These are phyloP conservation scores for Tetrastigma voinierianum DNA, from an alignment of 164 flowering plant genomes.

Conservation along the genomic window DNA sequence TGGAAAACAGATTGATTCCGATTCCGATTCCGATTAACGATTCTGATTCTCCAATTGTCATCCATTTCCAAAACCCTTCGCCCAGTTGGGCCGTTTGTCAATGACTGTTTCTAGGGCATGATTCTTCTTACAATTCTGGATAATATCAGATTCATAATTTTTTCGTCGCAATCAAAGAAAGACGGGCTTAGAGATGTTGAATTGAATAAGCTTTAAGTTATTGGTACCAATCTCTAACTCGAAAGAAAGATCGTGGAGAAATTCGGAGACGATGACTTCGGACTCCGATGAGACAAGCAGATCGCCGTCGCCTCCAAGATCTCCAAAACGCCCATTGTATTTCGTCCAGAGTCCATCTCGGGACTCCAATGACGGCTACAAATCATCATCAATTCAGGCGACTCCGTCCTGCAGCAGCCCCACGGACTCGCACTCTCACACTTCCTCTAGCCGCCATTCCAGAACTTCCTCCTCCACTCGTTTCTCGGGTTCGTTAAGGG, in stretches of 20 bases:
- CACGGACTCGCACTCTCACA: constrained; percentile 29
- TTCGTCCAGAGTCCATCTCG: constrained; percentile 51
- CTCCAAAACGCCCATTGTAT: constrained; percentile 31
- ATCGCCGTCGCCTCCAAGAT: constrained; percentile 26
- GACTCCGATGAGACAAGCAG: constrained; percentile 43
- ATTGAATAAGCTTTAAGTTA: not conserved
- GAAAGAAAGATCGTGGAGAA: not conserved
- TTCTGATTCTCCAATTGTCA: too few species aligned
- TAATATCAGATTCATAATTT: too few species aligned
- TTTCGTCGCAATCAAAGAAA: too few species aligned
- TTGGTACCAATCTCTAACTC: not conserved
- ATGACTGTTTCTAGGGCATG: too few species aligned
- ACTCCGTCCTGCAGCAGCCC: constrained; percentile 29
- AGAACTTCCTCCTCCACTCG: constrained; percentile 27
- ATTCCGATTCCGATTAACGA: too few species aligned
- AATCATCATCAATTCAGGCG: constrained; percentile 23
- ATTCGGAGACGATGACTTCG: constrained; percentile 23
- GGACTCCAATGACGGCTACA: constrained; percentile 44
- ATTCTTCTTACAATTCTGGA: too few species aligned
- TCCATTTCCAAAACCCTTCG: too few species aligned
- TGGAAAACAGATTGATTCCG: too few species aligned
- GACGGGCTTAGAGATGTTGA: too few species aligned
- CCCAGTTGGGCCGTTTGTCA: too few species aligned
- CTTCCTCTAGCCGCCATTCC: constrained; percentile 27
- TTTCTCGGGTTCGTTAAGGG: constrained; percentile 23